Conservation (phyloP, 2,329 filamentous ascomycete species). For the Mycosphaerella sp. region DNA sequence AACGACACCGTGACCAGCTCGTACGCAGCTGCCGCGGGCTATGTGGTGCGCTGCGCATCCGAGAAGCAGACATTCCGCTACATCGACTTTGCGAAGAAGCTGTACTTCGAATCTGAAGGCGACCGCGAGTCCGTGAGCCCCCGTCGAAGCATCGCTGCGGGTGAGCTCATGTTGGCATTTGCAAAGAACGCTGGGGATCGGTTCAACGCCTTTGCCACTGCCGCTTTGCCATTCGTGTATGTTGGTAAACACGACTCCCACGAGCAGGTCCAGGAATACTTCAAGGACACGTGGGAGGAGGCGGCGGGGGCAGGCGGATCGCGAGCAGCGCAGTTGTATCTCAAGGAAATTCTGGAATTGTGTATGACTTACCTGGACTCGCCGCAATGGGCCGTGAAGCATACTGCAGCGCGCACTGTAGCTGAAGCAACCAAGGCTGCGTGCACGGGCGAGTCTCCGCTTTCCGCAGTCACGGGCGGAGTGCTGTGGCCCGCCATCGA, state of each 20-base stretch:
- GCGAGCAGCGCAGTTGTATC: constrained; percentile 73
- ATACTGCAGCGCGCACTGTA: constrained; percentile 74
- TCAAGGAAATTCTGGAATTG: constrained; percentile 71
- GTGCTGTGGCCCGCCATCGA: constrained; percentile 76
- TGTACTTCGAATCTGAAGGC: constrained; percentile 80
- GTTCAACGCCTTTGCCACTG: constrained; percentile 68
- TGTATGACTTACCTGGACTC: constrained; percentile 64
- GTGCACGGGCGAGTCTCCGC: constrained; percentile 44
- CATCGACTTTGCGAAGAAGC: constrained; percentile 51
- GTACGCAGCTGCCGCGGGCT: constrained; percentile 81
- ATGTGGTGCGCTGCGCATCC: constrained; percentile 63
- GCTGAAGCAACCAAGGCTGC: constrained; percentile 66
- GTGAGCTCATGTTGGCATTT: constrained; percentile 74
- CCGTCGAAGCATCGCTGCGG: constrained; percentile 57
- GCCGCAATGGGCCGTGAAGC: constrained; percentile 83
- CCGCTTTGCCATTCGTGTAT: constrained; percentile 80
- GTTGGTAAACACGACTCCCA: constrained; percentile 80
- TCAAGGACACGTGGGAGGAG: constrained; percentile 79
- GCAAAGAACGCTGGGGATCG: constrained; percentile 84
- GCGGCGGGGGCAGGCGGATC: constrained; percentile 86
- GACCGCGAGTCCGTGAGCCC: constrained; percentile 44
- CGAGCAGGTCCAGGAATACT: constrained; percentile 70
- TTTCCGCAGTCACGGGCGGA: constrained; percentile 39
- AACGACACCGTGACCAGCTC: constrained; percentile 90
- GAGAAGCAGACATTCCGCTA: constrained; percentile 53